Base-by-base conservation (phyloP, 164 flowering plant species). In the Buxus sempervirens region DNA sequence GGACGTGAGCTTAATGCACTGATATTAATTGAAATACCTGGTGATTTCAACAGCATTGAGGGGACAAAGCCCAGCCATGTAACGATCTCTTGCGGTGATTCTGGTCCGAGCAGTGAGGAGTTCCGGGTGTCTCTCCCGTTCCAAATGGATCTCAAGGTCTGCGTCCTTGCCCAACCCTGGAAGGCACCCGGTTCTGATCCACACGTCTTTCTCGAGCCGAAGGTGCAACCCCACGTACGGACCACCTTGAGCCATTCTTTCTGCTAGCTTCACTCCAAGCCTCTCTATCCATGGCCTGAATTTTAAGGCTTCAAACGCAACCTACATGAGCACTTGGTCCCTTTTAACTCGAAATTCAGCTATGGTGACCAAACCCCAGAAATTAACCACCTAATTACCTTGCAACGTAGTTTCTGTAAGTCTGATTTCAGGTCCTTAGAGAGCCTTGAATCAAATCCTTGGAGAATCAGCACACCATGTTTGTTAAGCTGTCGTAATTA, bases 171-270 rank as follows among this genome's bases (percentile, higher is more conserved):
- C 77, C 48, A 77, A 49, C 0, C 76, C 74, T 0, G 80, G 74
- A 18, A 64, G 54, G 60, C 77, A 77, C 1, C 80, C 80, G 1
- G 80, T 70, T 55, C 80, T 58, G 14, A 77, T 72, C 80, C 80
- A 77, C 1, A 77, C 80, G 25, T 77, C 77, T 69, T 70, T 77
- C 69, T 77, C 80, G 6, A 77, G 62, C 22, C 74, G 71, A 7
- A 77, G 75, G 65, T 77, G 80, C 51, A 77, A 32, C 18, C 71
- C 77, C 66, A 77, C 41, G 56, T 73, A 77, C 0, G 72, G 74
- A 19, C 66, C 72, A 22, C 57, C 63, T 12, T 38, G 28, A 6
- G 62, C 60, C 77, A 77, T 77, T 48, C 72, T 70, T 36, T 23
- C 28, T 0, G 75, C 74, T 3, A 77, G 59, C 59, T 67, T 73